Evolutionary conservation across 2,329 filamentous ascomycete species (phyloP).

Genomic region (Gyromitra esculenta): DNA sequence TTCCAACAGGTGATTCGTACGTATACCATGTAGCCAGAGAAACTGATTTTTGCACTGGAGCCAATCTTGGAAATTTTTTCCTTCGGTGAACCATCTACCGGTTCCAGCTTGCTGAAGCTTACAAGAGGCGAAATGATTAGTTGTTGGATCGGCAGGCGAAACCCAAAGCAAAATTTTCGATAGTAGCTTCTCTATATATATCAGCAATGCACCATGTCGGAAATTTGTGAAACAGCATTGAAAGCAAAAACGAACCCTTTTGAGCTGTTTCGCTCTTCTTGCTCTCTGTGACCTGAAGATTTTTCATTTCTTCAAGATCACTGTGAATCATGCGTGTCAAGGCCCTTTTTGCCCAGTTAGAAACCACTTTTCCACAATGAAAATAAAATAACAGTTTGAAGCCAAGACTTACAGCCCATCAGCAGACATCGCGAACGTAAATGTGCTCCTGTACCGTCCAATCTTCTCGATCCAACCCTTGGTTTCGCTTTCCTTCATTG

Average conservation of each 20-base stretch:
- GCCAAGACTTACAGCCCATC: slow-evolving; percentile 28
- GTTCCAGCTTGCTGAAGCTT: slow-evolving; percentile 32
- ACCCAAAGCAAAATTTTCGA: slow-evolving; percentile 19
- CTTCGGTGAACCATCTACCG: slow-evolving; percentile 34
- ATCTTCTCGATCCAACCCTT: slow-evolving; percentile 34
- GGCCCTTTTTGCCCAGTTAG: not conserved
- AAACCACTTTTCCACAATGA: not conserved
- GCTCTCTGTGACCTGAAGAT: no score
- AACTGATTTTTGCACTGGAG: slow-evolving; percentile 10
- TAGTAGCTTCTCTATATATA: not conserved
- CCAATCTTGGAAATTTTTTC: slow-evolving; percentile 21
- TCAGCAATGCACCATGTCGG: slow-evolving; percentile 1
- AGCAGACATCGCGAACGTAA: slow-evolving; percentile 28
- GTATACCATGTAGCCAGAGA: slow-evolving; percentile 36
- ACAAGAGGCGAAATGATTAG: slow-evolving; percentile 20
- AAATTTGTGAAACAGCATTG: not conserved
- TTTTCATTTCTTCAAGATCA: no score
- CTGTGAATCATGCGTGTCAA: not conserved
- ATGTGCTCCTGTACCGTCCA: slow-evolving; percentile 32
- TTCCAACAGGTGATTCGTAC: not conserved
- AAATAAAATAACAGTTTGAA: no score
- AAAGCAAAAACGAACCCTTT: not conserved
- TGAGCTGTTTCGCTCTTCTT: no score
- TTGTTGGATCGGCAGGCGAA: slow-evolving; percentile 4
- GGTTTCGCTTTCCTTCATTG: slow-evolving; percentile 39